Conservation (phyloP, 768 basidiomycete genomes). For the Kwoniella botswanensis region DNA sequence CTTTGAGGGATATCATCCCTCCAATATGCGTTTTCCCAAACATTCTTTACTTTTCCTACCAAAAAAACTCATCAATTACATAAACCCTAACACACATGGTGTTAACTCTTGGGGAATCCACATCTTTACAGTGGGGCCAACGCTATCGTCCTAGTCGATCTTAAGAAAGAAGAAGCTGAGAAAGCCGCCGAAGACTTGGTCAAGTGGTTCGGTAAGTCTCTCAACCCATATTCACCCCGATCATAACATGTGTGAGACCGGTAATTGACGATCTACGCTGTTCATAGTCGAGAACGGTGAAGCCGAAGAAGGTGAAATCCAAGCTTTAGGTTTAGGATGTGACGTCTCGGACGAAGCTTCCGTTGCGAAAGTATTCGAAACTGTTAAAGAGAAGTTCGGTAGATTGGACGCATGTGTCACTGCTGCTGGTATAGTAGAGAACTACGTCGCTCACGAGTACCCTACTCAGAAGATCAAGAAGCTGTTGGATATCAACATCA, state of each 20-base stretch:
- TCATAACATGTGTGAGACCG: too few species aligned
- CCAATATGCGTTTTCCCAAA: background rate
- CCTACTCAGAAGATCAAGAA: slow-evolving; percentile 84
- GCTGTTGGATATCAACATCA: slow-evolving; percentile 90
- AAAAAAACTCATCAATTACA: background rate
- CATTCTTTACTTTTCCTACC: background rate
- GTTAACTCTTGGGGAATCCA: background rate
- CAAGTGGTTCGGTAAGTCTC: slow-evolving; percentile 62
- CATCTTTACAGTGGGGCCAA: slow-evolving; percentile 70
- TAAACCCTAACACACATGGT: background rate
- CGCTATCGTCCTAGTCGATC: slow-evolving; percentile 76
- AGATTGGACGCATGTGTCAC: slow-evolving; percentile 68
- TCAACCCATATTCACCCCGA: background rate
- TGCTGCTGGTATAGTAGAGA: slow-evolving; percentile 77
- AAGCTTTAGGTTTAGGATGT: slow-evolving; percentile 77
- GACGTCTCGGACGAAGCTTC: slow-evolving; percentile 83
- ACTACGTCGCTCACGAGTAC: slow-evolving; percentile 87
- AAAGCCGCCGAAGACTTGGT: slow-evolving; percentile 72
- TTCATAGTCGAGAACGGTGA: slow-evolving; percentile 61
- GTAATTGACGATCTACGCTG: too few species aligned
- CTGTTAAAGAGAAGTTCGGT: slow-evolving; percentile 64
- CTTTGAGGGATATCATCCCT: background rate
- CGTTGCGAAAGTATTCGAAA: slow-evolving; percentile 73
- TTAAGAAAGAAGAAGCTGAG: slow-evolving; percentile 72
- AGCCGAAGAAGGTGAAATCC: slow-evolving; percentile 65